Evolutionary conservation across 1,139 yeast genomes (phyloP), one percentile per base, ranked within the genome.

Genomic region (Saccharomycopsis crataegensis): DNA sequence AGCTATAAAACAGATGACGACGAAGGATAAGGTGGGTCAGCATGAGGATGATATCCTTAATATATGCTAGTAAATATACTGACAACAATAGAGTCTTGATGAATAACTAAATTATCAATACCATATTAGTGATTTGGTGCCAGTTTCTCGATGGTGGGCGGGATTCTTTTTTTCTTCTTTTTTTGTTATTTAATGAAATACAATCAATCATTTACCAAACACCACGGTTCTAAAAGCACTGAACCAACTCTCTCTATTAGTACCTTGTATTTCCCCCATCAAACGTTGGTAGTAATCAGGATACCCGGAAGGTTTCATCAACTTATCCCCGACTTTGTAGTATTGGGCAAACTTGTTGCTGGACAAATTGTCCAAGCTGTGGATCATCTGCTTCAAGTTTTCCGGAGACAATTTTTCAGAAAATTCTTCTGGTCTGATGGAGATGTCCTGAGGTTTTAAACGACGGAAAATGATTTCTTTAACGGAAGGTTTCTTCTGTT

Each of bases 221-320:
- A 84, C 64, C 48, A 86, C 87, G 8, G 89, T 83, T 67, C 83
- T 80, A 64, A 83, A 64, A 41, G 91, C 91, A 50, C 78, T 70
- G 57, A 79, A 67, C 53, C 86, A 70, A 17, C 79, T 77, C 67
- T 88, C 96, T 67, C 79, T 83, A 63, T 76, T 76, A 61, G 83
- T 83, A n/a, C 95, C 93, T 56, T 76, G 74, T 50, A 90, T 76
- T 66, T 88, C 96, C 49, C 76, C 74, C 69, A 85, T 63, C 54
- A 90, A 74, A 63, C 94, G 76, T 45, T 74, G 76, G 64, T 90
- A 90, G 65, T 90, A 90, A 50, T 76, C 70, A 2, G 96, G 91
- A 66, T 89, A 87, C 1, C 96, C 96, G 64, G 83, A 82, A 36
- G 97, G 97, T 61, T 70, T 74, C 62, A 80, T 70, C 59, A 90